Conservation (phyloP, 441 rosid species). For the Corymbia citriodora region DNA sequence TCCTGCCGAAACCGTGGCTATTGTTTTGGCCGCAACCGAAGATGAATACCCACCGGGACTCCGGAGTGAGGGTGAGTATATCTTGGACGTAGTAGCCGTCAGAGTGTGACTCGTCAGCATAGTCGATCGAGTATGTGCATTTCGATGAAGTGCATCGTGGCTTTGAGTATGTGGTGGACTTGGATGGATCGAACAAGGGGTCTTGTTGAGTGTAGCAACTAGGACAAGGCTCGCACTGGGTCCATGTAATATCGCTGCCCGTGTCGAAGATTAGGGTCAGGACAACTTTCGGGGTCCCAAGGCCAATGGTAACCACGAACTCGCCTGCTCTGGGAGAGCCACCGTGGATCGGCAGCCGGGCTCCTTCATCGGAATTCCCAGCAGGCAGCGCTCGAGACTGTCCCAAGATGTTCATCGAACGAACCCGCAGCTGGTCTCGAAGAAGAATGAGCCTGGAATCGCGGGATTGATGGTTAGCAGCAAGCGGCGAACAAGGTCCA, state of each 20-base stretch:
- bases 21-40: conserved; percentile 15
- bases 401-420: background rate
- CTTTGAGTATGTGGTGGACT: conserved; percentile 12
- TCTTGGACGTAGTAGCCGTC: conserved; percentile 1
- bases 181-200: conserved; percentile 8
- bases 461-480: background rate
- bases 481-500: background rate
- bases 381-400: too few species aligned
- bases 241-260: background rate
- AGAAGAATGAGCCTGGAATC: background rate
- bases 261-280: background rate
- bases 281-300: background rate
- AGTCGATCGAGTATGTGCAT: background rate
- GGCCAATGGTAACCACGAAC: background rate
- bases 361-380: too few species aligned
- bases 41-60: background rate
- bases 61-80: background rate
- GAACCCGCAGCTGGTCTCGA: background rate
- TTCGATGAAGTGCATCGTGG: background rate
- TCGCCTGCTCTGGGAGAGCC: background rate
- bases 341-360: background rate
- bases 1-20: background rate
- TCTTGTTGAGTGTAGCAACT: background rate
- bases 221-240: background rate
- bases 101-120: conserved; percentile 7